Percentiles rank a stretch among this genome's conserved stretches.
Evolutionary conservation across 345 rosid species (phyloP).

Genomic region (Trapa incisa): DNA sequence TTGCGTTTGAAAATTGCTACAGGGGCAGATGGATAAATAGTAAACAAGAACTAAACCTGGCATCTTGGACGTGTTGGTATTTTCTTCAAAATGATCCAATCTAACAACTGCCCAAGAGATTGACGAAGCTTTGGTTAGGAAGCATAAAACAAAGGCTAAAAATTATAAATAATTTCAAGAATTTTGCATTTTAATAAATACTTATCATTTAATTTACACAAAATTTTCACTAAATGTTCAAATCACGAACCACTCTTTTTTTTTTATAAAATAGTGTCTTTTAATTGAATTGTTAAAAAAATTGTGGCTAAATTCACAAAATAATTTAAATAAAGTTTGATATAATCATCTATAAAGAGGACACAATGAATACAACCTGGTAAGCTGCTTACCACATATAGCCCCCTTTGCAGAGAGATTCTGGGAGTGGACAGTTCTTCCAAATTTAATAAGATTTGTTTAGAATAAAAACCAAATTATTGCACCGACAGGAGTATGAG

Average conservation of each 20-base stretch:
- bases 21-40: background rate
- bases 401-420: no score
- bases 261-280: no score
- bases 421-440: background rate
- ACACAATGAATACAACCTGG: background rate
- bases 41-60: background rate
- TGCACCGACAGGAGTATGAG: background rate
- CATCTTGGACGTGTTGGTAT: background rate
- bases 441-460: background rate
- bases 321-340: background rate
- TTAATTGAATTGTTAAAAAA: no score
- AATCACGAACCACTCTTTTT: no score
- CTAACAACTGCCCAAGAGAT: conserved; percentile 4
- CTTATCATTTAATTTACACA: no score
- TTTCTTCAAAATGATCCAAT: background rate
- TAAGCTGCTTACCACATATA: no score
- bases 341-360: background rate
- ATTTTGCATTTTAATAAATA: no score
- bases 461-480: background rate
- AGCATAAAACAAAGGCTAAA: background rate
- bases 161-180: no score
- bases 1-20: background rate
- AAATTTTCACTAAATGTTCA: no score
- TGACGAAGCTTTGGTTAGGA: background rate
- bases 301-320: background rate